A percentile compares a stretch with the other conserved stretches of the same genome.
phyloP scores from a whole-genome alignment of 371 early-diverging fungal species.

The Thermomucor indicae-seudaticae region DNA sequence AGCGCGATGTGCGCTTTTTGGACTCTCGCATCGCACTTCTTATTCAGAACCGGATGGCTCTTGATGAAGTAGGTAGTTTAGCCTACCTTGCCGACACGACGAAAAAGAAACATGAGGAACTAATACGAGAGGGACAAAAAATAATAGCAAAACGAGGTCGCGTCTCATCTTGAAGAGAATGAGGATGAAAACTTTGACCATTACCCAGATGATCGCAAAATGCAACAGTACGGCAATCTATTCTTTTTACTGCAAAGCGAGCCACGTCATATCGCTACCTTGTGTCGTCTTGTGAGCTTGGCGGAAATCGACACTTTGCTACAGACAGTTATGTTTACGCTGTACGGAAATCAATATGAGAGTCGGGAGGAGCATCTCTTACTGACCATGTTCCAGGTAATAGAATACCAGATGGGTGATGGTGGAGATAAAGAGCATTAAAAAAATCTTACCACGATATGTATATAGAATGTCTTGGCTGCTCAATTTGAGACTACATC shows the following conservation, averaged over 20 bases:
- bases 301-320: slow-evolving; percentile 90
- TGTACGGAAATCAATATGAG: slow-evolving; percentile 96
- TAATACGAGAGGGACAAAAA: not conserved
- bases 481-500: slow-evolving; percentile 87
- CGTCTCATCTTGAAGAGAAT: slow-evolving; percentile 70
- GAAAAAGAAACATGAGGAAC: not conserved
- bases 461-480: slow-evolving; percentile 71
- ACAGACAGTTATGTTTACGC: slow-evolving; percentile 94
- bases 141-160: slow-evolving; percentile 74
- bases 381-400: slow-evolving; percentile 92
- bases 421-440: not conserved
- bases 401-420: not conserved
- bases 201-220: slow-evolving; percentile 77
- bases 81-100: not conserved
- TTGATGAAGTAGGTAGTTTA: slow-evolving; percentile 61
- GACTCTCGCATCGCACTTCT: slow-evolving; percentile 91
- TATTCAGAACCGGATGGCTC: slow-evolving; percentile 91
- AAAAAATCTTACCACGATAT: not conserved
- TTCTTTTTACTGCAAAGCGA: slow-evolving; percentile 92
- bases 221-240: slow-evolving; percentile 87
- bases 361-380: slow-evolving; percentile 91
- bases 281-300: slow-evolving; percentile 79
- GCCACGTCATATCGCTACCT: slow-evolving; percentile 88
- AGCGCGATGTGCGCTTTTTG: slow-evolving; percentile 92
- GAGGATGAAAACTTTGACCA: slow-evolving; percentile 65